A percentile compares a stretch with the other conserved stretches of the same genome.
Conservation (phyloP, 2,329 filamentous ascomycete genomes). For the Epichloe baconii region DNA sequence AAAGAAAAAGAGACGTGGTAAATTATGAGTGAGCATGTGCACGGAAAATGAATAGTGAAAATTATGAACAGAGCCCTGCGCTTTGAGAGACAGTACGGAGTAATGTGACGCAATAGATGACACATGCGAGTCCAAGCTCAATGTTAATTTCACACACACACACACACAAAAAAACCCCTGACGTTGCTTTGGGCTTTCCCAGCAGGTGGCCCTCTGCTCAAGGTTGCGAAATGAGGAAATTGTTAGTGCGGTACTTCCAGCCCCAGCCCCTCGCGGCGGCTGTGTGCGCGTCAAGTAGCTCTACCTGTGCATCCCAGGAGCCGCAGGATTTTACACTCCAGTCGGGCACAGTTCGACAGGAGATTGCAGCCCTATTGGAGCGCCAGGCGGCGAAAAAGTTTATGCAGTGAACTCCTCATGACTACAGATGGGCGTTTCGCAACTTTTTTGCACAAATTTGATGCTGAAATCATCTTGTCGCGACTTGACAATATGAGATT, state of each 20-base stretch:
- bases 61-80: not conserved
- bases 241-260: constrained; percentile 26
- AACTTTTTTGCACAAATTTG: not conserved
- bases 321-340: constrained; percentile 17
- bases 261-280: constrained; percentile 10
- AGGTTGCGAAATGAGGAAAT: constrained; percentile 15
- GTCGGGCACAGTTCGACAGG: not conserved
- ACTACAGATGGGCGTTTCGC: not conserved
- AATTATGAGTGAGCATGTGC: not conserved
- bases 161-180: no score
- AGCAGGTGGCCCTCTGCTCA: not conserved
- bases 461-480: not conserved
- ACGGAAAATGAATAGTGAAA: not conserved
- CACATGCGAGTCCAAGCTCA: not conserved
- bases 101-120: not conserved
- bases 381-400: not conserved
- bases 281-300: constrained; percentile 15
- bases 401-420: no score
- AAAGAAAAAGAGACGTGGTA: not conserved
- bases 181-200: not conserved
- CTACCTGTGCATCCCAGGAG: constrained; percentile 17
- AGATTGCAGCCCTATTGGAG: not conserved
- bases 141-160: not conserved
- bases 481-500: not conserved
- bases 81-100: not conserved